Evolutionary conservation across 352 stramenopile genomes (phyloP), one percentile per base, ranked within the genome.

Genomic region (Phytophthora ramorum): DNA sequence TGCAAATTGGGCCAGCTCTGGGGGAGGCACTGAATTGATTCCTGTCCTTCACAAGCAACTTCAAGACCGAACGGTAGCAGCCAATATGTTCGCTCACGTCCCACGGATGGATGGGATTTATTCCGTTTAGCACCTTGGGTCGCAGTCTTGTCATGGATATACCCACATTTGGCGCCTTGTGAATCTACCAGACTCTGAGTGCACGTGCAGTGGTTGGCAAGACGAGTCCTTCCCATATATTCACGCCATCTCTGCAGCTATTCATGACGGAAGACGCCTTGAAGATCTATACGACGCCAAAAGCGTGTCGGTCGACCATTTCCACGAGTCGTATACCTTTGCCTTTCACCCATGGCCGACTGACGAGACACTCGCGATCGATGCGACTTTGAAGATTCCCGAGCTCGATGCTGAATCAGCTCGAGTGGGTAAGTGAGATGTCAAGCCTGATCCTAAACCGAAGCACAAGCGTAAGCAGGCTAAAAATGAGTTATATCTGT

Each of bases 271-370:
- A 0, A 43, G 16, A 17, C 0, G 17, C 30, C 4, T 68, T 3
- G 45, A 34, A 4, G 32, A 10, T 7, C 19, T 68, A 1, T 58
- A 63, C 9, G 51, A 63, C 14, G 22, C 20, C 0, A 46, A 44
- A 5, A 10, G 32, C 10, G 10, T 68, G 17, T 58, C 44, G 1
- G 53, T 66, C 14, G 17, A 12, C 3, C 19, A 66, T n/a, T 58
- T 66, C 13, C 6, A 5, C 0, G 32, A 46, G 7, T 58, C 17
- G 10, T 58, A 66, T 43, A 53, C 10, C 7, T 9, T 26, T 9
- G 4, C 19, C 6, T 70, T 60, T 9, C 10, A 17, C 10, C 47
- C 40, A 13, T 60, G 54, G 47, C 47, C 62, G 4, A 70, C 41
- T 0, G 41, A 44, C 24, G 47, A 50, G 3, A 61, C 24, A 0